Evolutionary conservation across 1,284 basidiomycete genomes (phyloP).

Genomic region (Rhodotorula sp.): DNA sequence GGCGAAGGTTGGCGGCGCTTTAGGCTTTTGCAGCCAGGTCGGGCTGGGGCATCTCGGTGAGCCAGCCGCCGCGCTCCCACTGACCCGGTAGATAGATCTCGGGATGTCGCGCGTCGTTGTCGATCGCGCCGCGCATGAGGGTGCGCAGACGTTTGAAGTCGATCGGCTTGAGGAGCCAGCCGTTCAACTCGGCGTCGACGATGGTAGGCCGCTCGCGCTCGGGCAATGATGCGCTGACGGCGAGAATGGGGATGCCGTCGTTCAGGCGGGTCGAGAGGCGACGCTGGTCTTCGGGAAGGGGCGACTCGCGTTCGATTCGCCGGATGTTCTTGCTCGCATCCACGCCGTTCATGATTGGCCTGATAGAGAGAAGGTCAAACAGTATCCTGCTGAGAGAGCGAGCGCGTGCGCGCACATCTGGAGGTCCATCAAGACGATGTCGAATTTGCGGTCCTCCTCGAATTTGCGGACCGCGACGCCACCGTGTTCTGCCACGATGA

Average conservation of each 20-base stretch:
- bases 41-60: neutral
- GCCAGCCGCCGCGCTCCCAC: slow-evolving; percentile 39
- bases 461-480: slow-evolving; percentile 43
- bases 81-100: slow-evolving; percentile 56
- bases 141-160: slow-evolving; percentile 55
- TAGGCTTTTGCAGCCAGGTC: neutral
- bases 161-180: slow-evolving; percentile 43
- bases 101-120: slow-evolving; percentile 55
- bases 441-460: slow-evolving; percentile 37
- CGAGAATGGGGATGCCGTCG: slow-evolving; percentile 49
- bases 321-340: slow-evolving; percentile 44
- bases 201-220: slow-evolving; percentile 37
- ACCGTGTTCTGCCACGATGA: slow-evolving; percentile 43
- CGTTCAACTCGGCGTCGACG: slow-evolving; percentile 39
- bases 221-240: slow-evolving; percentile 46
- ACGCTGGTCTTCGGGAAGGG: neutral
- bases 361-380: neutral
- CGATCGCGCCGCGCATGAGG: slow-evolving; percentile 62
- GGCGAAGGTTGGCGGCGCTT: too few relatives aligned
- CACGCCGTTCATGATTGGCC: slow-evolving; percentile 44
- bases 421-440: slow-evolving; percentile 42
- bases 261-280: slow-evolving; percentile 40
- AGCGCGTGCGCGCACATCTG: slow-evolving; percentile 24
- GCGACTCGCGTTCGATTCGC: slow-evolving; percentile 25
- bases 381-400: neutral